Evolutionary conservation across 441 rosid species (phyloP), one percentile per base, ranked within the genome.

Genomic region (Corymbia citriodora): DNA sequence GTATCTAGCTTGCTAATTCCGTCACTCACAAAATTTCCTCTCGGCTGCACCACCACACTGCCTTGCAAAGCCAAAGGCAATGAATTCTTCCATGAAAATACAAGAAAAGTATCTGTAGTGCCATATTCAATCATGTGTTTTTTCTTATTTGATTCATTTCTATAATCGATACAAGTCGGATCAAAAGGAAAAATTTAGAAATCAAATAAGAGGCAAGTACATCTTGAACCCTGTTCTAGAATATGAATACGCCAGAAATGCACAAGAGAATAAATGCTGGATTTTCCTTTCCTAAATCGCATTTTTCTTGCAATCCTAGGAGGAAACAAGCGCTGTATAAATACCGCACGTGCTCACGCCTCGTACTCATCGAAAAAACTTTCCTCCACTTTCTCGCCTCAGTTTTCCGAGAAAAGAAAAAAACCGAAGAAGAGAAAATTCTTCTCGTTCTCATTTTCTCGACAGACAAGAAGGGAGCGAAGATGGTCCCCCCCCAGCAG

Each of bases 31-130:
- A 68, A 68, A 4, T 8, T 31, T 31, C 11, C 79, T 31, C 40
- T 8, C 0, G 36, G 2, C 4, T 8, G 79, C 3, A 7, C 12
- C 3, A 7, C 21, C 17, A 3, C 10, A 6, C 45, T 1, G 2
- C 81, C 2, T 4, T 1, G 1, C 81, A 70, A 70, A 70, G 14
- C 21, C 48, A 33, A 18, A 70, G 4, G 25, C 21, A 33, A 70
- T 33, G 21, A 70, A 70, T 5, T 33, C 2, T 11, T 70, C 8
- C 0, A 18, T 0, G 65, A 19, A 33, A 70, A 2, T 18, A 33
- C 2, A 0, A 70, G 48, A 36, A 10, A 70, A 70, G 21, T 33
- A 25, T 70, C 16, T 18, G 81, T 33, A 18, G 48, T 0, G 25
- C 2, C 48, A 18, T 16, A 18, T 70, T 5, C 4, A 6, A 33